Percentiles rank a stretch among this genome's conserved stretches.
phyloP scores from a whole-genome alignment of 495 filamentous ascomycete genomes.

The Annulohypoxylon nitens region DNA sequence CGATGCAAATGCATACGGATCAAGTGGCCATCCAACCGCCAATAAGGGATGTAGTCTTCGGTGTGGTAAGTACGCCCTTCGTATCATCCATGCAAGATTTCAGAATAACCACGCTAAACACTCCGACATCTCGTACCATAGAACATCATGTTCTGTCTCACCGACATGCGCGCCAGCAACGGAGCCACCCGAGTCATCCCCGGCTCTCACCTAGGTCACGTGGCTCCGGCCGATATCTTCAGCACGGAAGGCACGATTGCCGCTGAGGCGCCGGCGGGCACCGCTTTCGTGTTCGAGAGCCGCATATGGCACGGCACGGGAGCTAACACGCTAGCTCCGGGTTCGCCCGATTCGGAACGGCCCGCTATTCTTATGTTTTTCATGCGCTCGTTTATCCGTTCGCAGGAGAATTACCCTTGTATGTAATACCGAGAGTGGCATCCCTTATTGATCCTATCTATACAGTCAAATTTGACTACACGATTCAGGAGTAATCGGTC shows the following conservation, averaged over 20 bases:
- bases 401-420: slow-evolving; percentile 7
- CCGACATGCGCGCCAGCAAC: not conserved
- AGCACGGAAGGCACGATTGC: slow-evolving; percentile 9
- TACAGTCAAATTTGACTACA: not conserved
- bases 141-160: slow-evolving; percentile 15
- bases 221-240: slow-evolving; percentile 17
- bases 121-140: not conserved
- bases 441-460: not conserved
- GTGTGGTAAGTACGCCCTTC: not conserved
- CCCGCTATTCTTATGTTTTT: slow-evolving; percentile 7
- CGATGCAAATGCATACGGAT: slow-evolving; percentile 24
- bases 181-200: slow-evolving; percentile 14
- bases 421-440: not conserved
- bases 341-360: slow-evolving; percentile 10
- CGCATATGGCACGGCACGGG: slow-evolving; percentile 13
- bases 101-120: not conserved
- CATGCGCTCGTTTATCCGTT: slow-evolving; percentile 15
- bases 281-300: slow-evolving; percentile 12
- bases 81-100: not conserved
- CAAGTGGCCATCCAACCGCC: slow-evolving; percentile 27
- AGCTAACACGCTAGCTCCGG: not conserved
- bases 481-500: not conserved
- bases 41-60: slow-evolving; percentile 13
- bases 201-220: slow-evolving; percentile 9
- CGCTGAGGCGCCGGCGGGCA: slow-evolving; percentile 7